phyloP scores from a whole-genome alignment of 176 grass and related monocot genomes.

The Bolboschoenus planiculmis region DNA sequence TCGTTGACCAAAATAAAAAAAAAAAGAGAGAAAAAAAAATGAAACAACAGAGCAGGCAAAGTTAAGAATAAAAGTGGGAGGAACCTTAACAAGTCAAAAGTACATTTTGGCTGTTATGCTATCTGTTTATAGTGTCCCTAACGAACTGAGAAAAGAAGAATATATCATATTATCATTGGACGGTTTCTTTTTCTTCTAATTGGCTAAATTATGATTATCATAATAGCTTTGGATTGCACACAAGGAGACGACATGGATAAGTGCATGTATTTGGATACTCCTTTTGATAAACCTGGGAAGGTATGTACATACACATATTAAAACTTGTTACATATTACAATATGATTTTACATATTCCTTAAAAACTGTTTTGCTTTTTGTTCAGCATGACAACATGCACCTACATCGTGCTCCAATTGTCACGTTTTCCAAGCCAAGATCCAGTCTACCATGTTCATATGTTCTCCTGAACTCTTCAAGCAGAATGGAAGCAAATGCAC shows the following conservation, averaged over 20 bases:
- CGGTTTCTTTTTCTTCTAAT: not conserved
- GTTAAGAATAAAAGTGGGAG: not conserved
- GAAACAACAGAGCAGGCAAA: no score
- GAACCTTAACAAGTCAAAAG: not conserved
- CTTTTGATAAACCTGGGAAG: constrained; percentile 88
- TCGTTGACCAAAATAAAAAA: no score
- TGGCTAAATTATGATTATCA: not conserved
- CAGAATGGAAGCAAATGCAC: constrained; percentile 42
- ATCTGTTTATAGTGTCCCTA: not conserved
- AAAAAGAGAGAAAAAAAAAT: no score
- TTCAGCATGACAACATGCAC: constrained; percentile 74
- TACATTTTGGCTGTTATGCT: not conserved
- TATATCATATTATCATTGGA: no score
- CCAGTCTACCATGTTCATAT: constrained; percentile 45
- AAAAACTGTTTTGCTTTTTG: constrained; percentile 22
- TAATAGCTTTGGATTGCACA: constrained; percentile 74
- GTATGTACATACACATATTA: constrained; percentile 34
- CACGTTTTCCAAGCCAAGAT: constrained; percentile 57
- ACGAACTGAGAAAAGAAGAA: not conserved
- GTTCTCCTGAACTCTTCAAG: constrained; percentile 49
- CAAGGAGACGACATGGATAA: constrained; percentile 72
- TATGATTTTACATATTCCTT: constrained; percentile 1
- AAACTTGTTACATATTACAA: constrained; percentile 14
- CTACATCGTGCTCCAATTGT: constrained; percentile 72
- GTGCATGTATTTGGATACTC: constrained; percentile 61